A percentile compares a stretch with the other conserved stretches of the same genome.
Conservation (phyloP, 1,284 basidiomycete genomes). For the Mrakiaceae sp. region DNA sequence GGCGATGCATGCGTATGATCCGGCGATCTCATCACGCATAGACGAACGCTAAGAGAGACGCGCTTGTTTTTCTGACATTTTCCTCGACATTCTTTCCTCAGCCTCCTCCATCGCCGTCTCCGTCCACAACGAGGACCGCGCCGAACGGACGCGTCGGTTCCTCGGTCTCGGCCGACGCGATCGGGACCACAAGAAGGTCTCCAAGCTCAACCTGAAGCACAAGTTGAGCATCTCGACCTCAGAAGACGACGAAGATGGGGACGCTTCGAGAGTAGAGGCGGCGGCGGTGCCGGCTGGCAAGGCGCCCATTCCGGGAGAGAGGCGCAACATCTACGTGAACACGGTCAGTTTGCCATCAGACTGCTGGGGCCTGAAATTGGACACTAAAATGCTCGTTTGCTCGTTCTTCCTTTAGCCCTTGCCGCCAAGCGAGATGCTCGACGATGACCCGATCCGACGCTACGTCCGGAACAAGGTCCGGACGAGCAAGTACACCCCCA, state of each 20-base stretch:
- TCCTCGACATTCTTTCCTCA: background rate
- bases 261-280: background rate
- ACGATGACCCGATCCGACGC: conserved; percentile 63
- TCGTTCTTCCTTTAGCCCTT: conserved; percentile 34
- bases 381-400: background rate
- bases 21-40: too few species aligned
- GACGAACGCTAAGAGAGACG: too few species aligned
- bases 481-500: conserved; percentile 83
- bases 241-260: background rate
- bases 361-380: too few species aligned
- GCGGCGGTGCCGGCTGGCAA: conserved; percentile 9
- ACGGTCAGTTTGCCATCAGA: conserved; percentile 20
- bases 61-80: too few species aligned
- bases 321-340: conserved; percentile 75
- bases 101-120: conserved; percentile 11
- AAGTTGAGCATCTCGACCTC: background rate
- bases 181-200: conserved; percentile 10
- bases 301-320: conserved; percentile 22
- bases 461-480: conserved; percentile 91
- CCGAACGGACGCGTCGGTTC: conserved; percentile 10
- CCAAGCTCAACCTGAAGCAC: background rate
- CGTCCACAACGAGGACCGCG: conserved; percentile 13
- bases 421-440: conserved; percentile 52
- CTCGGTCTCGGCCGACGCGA: conserved; percentile 10
- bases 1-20: too few species aligned